Base-by-base conservation (phyloP, 2,329 filamentous ascomycete species). In the Aspergillus pseudonomiae region DNA sequence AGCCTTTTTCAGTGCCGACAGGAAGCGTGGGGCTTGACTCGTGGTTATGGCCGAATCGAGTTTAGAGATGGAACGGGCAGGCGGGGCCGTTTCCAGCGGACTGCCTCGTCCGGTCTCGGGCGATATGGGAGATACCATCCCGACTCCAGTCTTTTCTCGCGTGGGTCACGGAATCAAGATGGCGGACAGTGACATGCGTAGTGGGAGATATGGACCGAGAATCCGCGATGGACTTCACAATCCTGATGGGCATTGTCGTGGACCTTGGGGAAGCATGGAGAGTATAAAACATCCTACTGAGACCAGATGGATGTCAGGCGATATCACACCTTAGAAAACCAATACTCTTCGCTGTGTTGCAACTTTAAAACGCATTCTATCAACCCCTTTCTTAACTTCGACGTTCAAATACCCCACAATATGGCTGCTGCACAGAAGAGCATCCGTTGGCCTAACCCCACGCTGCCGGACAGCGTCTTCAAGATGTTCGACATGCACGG, bases 401-500 rank as follows among this genome's bases (percentile, higher is more conserved):
- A n/a, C 39, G 6, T n/a, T 41, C 10, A 19, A 41, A 4, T 41
- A 10, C 6, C 16, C n/a, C 39, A 41, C 39, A 41, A 41, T n/a
- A 41, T 41, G 39, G 7, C 16, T n/a, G 16, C 39, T 4, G 19
- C 19, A 41, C 12, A 9, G 45, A 24, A 24, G n/a, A 48, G n/a
- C 6, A 48, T 48, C 21, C 45, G 26, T 3, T 48, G 39, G 39
- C 19, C 39, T 10, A 41, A 41, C 39, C 39, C 39, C 39, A 41
- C 39, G 39, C 39, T 41, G 39, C 39, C 39, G 19, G 39, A 41
- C 19, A 41, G 39, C 19, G 39, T 24, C 11, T 48, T 28, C 45
- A 41, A 41, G 19, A 41, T 52, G 24, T 52, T 52, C 16, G 48
- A 52, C 12, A 26, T 52, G 48, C 36, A 57, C 36, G 64, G 58